Base-by-base conservation (phyloP, 1,284 basidiomycete species). In the Pascua guehoae region DNA sequence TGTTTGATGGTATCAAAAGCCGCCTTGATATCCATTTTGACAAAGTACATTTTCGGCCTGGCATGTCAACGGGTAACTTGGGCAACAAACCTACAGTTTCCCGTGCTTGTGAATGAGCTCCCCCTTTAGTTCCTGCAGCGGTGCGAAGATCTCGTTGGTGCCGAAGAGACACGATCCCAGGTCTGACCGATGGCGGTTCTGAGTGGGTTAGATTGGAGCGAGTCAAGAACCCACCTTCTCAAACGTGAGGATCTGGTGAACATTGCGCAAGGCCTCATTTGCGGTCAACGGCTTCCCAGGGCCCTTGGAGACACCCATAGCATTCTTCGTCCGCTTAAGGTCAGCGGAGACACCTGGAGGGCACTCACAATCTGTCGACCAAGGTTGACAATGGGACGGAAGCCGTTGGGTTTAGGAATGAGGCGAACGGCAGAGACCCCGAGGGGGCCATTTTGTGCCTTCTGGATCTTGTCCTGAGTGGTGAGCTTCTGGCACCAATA, bases 1-100 rank as follows among this genome's bases (percentile, higher is more conserved):
- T 98, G 96, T 45, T 93, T 87, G 62, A 98, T 98, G 0, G 89
- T 92, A 75, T 99, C 96, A 79, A 98, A 99, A 60, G 93, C 96
- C 1, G 92, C 88, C 60, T 88, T 87, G 14, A 98, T 91, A 70
- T 99, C 96, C 37, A 96, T 85, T 74, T 98, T 98, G 60, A 94
- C 92, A 68, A 98, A 95, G 73, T 93, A 98, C 4, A 96, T 75
- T 63, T 85, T 86, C 0, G 91, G 90, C 18, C 91, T 93, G 57
- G 10, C 24, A 32, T 41, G 43, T 45, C 39, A 48, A n/a, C n/a
- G n/a, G n/a, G 55, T 17, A 18, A 17, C n/a, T n/a, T n/a, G n/a
- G 24, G 4, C 8, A 15, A 10, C 14, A 32, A 56, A 66, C 84
- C 66, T 66, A 90, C 88, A 89, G 60, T 46, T 71, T 78, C 12